Conservation (phyloP, 345 rosid species). For the Punica granatum region DNA sequence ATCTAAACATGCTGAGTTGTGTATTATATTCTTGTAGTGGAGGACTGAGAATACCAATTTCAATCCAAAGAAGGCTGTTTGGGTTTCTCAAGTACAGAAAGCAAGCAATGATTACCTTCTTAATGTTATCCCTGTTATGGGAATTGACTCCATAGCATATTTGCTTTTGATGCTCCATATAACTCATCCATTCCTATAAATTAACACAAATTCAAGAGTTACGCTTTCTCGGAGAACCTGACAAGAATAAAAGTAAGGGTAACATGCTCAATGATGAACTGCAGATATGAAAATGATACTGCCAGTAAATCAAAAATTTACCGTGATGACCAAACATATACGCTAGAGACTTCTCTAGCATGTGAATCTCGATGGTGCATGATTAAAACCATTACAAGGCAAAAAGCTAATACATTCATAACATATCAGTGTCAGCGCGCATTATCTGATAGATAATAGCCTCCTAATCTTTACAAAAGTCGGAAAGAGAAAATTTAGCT, state of each 20-base stretch:
- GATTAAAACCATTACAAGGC: no score
- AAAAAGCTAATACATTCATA: no score
- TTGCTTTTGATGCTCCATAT: conserved; percentile 36
- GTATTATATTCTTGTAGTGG: neutral
- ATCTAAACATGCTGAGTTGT: neutral
- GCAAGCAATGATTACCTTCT: conserved; percentile 31
- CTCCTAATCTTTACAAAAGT: no score
- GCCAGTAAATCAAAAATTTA: no score
- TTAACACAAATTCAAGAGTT: neutral
- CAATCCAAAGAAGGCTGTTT: neutral
- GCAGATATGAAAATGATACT: neutral
- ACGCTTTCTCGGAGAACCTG: neutral
- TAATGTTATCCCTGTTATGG: conserved; percentile 65
- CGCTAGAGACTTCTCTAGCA: no score
- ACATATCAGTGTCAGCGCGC: no score
- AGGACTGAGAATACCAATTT: neutral
- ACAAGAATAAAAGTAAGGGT: neutral
- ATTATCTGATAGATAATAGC: no score
- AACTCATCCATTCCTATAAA: conserved; percentile 46
- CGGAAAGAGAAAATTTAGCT: no score
- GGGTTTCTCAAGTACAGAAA: neutral
- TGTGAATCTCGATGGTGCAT: no score
- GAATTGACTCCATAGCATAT: conserved; percentile 56
- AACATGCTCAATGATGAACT: neutral
- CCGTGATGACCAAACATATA: no score